Percentiles rank a stretch among this genome's conserved stretches.
phyloP scores from a whole-genome alignment of 129 eudicot species.

The Pulicaria dysenterica region DNA sequence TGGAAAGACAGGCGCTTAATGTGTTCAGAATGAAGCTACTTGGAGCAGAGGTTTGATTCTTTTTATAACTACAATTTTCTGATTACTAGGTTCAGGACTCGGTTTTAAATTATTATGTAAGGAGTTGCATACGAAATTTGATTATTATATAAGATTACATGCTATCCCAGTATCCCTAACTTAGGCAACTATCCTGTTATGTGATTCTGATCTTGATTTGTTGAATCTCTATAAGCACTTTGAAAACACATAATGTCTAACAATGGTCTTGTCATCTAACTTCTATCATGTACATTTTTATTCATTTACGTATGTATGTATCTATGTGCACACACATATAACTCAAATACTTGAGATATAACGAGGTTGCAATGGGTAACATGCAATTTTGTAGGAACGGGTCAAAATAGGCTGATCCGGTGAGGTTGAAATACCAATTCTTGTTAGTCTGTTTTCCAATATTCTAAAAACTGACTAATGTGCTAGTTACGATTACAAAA shows the following conservation, averaged over 20 bases:
- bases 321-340: background rate
- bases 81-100: background rate
- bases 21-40: conserved; percentile 92
- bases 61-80: background rate
- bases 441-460: background rate
- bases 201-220: background rate
- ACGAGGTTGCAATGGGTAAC: background rate
- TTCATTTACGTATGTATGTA: background rate
- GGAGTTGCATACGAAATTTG: background rate
- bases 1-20: conserved; percentile 88
- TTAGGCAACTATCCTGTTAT: no score
- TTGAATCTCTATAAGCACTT: background rate
- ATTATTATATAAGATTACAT: background rate
- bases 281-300: background rate
- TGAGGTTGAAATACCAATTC: background rate
- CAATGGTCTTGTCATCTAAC: background rate
- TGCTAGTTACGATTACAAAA: background rate
- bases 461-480: background rate
- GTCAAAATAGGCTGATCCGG: background rate
- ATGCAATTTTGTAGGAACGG: background rate
- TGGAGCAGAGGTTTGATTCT: conserved; percentile 85
- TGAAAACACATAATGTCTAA: background rate
- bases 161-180: no score
- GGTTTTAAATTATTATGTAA: background rate
- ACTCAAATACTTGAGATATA: background rate